Percentiles rank a stretch among this genome's conserved stretches.
phyloP scores from a whole-genome alignment of 306 rosid species.

The Quercus ilex region DNA sequence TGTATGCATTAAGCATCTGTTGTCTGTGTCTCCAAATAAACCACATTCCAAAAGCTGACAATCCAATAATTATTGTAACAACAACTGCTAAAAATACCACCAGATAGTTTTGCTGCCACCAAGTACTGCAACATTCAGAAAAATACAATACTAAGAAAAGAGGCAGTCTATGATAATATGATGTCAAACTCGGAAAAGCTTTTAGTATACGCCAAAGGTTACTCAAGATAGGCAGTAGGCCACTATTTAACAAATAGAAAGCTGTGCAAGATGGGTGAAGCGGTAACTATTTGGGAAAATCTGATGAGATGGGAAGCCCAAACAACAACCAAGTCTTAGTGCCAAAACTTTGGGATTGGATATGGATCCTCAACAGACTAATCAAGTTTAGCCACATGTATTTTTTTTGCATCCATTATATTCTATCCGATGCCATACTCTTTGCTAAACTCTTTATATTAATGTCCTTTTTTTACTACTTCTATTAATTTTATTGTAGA shows the following conservation, averaged over 20 bases:
- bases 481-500: too few relatives aligned
- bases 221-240: not conserved
- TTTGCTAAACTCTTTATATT: too few relatives aligned
- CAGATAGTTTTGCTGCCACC: constrained; percentile 56
- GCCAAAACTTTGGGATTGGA: too few relatives aligned
- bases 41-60: constrained; percentile 55
- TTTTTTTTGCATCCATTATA: too few relatives aligned
- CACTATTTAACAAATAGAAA: not conserved
- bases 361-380: too few relatives aligned
- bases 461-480: too few relatives aligned
- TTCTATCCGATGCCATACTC: too few relatives aligned
- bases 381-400: too few relatives aligned
- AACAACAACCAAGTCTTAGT: too few relatives aligned
- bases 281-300: not conserved
- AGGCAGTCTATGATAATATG: not conserved
- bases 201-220: not conserved
- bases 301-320: not conserved
- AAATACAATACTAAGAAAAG: not conserved
- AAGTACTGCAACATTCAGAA: constrained; percentile 52
- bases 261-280: not conserved
- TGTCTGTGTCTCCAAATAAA: constrained; percentile 60
- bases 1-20: constrained; percentile 46
- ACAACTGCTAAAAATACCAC: constrained; percentile 40
- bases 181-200: not conserved
- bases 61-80: constrained; percentile 42